Evolutionary conservation across 352 stramenopile species (phyloP).

Genomic region (Peronospora belbahrii): DNA sequence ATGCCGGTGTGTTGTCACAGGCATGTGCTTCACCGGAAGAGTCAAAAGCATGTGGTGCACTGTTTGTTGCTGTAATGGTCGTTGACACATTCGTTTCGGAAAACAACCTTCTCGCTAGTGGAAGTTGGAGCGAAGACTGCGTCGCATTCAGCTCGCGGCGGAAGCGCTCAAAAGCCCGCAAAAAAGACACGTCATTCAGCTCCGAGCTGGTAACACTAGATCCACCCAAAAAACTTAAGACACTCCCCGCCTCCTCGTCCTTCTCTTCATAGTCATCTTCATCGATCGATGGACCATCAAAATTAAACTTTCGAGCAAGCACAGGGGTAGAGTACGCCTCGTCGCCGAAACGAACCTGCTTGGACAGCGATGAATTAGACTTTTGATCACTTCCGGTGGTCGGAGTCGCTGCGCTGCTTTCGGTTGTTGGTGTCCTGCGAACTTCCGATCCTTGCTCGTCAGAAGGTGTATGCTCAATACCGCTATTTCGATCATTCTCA

Average conservation of each 20-base stretch:
- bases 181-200: constrained; percentile 48
- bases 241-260: constrained; percentile 25
- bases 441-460: constrained; percentile 1
- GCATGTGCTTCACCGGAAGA: neutral
- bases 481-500: neutral
- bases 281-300: constrained; percentile 47
- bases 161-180: constrained; percentile 43
- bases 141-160: constrained; percentile 26
- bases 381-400: constrained; percentile 50
- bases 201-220: constrained; percentile 47
- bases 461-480: neutral
- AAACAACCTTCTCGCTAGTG: constrained; percentile 23
- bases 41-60: neutral
- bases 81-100: neutral
- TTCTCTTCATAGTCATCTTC: constrained; percentile 31
- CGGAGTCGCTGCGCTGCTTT: constrained; percentile 27
- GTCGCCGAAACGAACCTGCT: constrained; percentile 48
- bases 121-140: constrained; percentile 1
- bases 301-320: constrained; percentile 52
- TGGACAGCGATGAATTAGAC: constrained; percentile 24
- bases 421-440: constrained; percentile 17
- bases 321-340: constrained; percentile 49
- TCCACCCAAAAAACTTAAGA: constrained; percentile 42
- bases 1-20: neutral
- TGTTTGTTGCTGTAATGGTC: neutral